phyloP scores from a whole-genome alignment of 225 moss, liverwort and hornwort species.

The Polytrichum formosum region DNA sequence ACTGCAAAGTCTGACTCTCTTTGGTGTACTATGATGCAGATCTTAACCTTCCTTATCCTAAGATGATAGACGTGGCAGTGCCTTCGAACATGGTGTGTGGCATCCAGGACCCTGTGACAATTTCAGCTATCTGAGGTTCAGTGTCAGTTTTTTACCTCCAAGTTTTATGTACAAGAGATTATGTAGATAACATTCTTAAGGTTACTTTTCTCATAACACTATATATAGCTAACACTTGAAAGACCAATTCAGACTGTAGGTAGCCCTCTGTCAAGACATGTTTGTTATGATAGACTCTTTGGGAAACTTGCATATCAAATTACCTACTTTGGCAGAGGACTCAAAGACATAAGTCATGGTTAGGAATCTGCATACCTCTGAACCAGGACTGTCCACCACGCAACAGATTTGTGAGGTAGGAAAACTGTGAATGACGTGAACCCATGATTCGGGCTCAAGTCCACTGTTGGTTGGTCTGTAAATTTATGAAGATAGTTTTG shows the following conservation, averaged over 20 bases:
- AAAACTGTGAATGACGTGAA: too few relatives aligned
- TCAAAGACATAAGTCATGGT: too few relatives aligned
- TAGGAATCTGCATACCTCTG: too few relatives aligned
- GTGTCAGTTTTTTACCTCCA: background rate
- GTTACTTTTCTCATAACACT: background rate
- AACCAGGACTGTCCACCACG: too few relatives aligned
- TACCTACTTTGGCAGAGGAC: too few relatives aligned
- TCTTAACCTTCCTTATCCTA: conserved; percentile 67
- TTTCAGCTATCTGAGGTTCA: conserved; percentile 15
- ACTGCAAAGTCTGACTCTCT: too few relatives aligned
- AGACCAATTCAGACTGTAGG: background rate
- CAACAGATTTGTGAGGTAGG: too few relatives aligned
- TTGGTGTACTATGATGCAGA: conserved; percentile 13
- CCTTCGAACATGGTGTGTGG: conserved; percentile 80
- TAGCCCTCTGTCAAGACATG: background rate
- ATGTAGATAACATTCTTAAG: background rate
- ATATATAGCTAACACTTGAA: background rate
- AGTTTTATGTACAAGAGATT: background rate
- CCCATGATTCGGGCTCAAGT: too few relatives aligned
- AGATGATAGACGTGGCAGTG: conserved; percentile 73
- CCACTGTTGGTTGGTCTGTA: too few relatives aligned
- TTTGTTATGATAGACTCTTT: background rate
- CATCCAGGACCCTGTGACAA: conserved; percentile 50
- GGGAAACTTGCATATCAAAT: too few relatives aligned
- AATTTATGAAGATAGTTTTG: too few relatives aligned